phyloP scores from a whole-genome alignment of 345 rosid species.

The Heritiera littoralis region DNA sequence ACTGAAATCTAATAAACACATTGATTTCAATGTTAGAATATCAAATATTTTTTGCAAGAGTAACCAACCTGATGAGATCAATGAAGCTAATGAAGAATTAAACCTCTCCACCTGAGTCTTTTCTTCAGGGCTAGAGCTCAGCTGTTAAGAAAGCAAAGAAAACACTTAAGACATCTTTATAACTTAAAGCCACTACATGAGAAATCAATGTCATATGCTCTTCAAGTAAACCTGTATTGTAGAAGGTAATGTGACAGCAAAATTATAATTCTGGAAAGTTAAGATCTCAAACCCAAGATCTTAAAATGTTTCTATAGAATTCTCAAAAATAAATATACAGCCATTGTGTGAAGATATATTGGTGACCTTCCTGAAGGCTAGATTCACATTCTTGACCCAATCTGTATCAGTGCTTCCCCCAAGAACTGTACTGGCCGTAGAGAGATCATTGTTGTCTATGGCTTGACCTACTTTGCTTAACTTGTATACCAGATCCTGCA shows the following conservation, averaged over 20 bases:
- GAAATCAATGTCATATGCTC: neutral
- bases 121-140: conserved; percentile 69
- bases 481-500: conserved; percentile 89
- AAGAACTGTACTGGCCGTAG: conserved; percentile 69
- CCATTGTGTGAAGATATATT: neutral
- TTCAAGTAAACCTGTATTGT: neutral
- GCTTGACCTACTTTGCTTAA: conserved; percentile 91
- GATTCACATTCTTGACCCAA: conserved; percentile 71
- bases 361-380: conserved; percentile 72
- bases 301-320: neutral
- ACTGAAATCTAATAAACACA: neutral
- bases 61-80: conserved; percentile 69
- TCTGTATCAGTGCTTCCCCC: conserved; percentile 64
- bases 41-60: neutral
- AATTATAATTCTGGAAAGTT: neutral
- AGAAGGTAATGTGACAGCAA: neutral
- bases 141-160: conserved; percentile 38
- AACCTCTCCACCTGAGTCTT: conserved; percentile 66
- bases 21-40: neutral
- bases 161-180: neutral
- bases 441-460: conserved; percentile 77
- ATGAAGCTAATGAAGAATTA: conserved; percentile 69
- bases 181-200: neutral
- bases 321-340: neutral
- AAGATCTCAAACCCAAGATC: neutral